A percentile compares a stretch with the other conserved stretches of the same genome.
These are phyloP conservation scores for Claviceps maximensis DNA, from an alignment of 2,329 filamentous ascomycete genomes.

Conservation along the genomic window DNA sequence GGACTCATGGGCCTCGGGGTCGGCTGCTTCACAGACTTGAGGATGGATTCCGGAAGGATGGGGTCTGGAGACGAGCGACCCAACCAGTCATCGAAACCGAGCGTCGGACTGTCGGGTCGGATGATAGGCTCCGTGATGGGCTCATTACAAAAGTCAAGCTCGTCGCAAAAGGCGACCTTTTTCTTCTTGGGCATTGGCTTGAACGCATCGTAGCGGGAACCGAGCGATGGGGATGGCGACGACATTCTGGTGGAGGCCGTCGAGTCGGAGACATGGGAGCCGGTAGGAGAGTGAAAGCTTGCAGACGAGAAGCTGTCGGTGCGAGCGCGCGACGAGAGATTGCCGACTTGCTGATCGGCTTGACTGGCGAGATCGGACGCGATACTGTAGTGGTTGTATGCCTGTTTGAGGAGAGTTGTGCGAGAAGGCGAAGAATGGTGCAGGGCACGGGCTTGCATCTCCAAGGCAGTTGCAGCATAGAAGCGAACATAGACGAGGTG, in stretches of 20 bases:
- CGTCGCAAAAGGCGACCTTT: constrained; percentile 22
- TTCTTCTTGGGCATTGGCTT: constrained; percentile 20
- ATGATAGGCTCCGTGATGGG: constrained; percentile 31
- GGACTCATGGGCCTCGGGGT: not conserved
- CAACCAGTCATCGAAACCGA: constrained; percentile 38
- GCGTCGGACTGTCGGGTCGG: constrained; percentile 46
- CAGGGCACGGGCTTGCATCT: constrained; percentile 39
- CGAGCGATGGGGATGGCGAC: constrained; percentile 31
- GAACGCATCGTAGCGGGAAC: constrained; percentile 8
- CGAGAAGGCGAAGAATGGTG: constrained; percentile 32
- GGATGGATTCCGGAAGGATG: constrained; percentile 10
- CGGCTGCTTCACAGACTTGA: constrained; percentile 5
- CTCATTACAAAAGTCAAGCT: constrained; percentile 21
- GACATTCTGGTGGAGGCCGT: constrained; percentile 30
- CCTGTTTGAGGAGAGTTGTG: constrained; percentile 34
- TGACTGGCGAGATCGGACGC: constrained; percentile 32
- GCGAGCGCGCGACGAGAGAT: constrained; percentile 27
- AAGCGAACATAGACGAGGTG: constrained; percentile 48
- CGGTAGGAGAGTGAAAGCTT: constrained; percentile 32
- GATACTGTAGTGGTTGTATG: constrained; percentile 36
- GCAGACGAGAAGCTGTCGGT: constrained; percentile 22
- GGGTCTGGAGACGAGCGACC: constrained; percentile 10
- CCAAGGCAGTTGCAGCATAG: constrained; percentile 47
- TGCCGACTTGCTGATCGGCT: constrained; percentile 30
- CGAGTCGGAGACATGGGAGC: constrained; percentile 32